Evolutionary conservation across 2,329 filamentous ascomycete species (phyloP), one percentile per base, ranked within the genome.

Genomic region (Penicillium nordicum): DNA sequence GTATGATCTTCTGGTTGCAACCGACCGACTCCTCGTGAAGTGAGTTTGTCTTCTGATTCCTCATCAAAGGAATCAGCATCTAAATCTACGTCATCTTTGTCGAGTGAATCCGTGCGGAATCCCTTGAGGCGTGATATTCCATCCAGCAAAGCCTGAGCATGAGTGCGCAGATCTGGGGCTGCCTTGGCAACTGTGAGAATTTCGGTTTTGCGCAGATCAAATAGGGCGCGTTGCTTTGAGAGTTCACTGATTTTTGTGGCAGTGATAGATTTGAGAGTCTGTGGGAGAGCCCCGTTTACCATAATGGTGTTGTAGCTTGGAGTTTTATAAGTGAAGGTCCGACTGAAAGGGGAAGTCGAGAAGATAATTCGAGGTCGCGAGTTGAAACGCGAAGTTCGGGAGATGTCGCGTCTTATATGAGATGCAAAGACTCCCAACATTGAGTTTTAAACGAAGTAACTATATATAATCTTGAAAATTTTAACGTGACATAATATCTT

Each of bases 221-320:
- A 85, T 3, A 77, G 68, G 0, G 69, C 68, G 27, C 79, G 80
- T 58, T 83, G 78, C 60, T 80, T 80, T 29, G 77, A 74, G 8
- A 86, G 76, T 62, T 85, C 81, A n/a, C 73, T 73, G 57, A 86
- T 79, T 64, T 85, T 86, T 55, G 80, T 81, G 38, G 73, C 72
- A 21, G 81, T 84, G 66, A 84, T 82, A 34, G 79, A 79, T 51
- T 80, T 77, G 29, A 84, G 77, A 14, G 82, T 83, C 53, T 81
- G 74, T 6, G 82, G 81, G 36, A 83, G 74, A 42, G 74, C 73
- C 23, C 68, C 62, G 23, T 61, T 61, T 21, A 70, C 36, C 71
- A 75, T 76, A 40, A 38, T 64, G 43, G 29, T 9, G 16, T 34
- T 30, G 11, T 9, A 23, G 1, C 5, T 18, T 36, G 4, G 10